Evolutionary conservation across 2,329 filamentous ascomycete species (phyloP).

Genomic region (Hypoxylon sp.): DNA sequence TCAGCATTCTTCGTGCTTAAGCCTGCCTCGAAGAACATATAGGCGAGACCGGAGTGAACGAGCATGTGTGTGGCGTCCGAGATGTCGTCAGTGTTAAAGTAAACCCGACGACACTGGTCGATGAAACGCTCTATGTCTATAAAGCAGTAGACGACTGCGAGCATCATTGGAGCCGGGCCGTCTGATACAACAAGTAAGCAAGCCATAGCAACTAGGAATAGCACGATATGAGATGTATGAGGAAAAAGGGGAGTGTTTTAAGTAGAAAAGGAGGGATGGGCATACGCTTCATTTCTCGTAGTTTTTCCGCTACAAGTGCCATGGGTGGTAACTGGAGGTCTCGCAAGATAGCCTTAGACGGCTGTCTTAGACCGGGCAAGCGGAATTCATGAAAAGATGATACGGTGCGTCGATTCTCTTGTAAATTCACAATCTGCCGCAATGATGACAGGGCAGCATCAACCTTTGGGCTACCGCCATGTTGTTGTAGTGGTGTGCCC

Average conservation of each 20-base stretch:
- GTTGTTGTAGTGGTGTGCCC: constrained; percentile 58
- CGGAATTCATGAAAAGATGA: constrained; percentile 33
- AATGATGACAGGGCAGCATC: constrained; percentile 64
- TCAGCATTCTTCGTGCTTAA: constrained; percentile 40
- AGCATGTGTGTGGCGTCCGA: constrained; percentile 62
- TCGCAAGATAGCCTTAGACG: constrained; percentile 60
- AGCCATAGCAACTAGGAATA: background rate
- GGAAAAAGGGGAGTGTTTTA: background rate
- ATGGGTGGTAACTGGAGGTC: constrained; percentile 68
- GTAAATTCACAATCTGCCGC: constrained; percentile 64
- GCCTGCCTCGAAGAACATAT: constrained; percentile 51
- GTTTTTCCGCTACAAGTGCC: constrained; percentile 60
- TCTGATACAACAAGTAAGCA: constrained; percentile 49
- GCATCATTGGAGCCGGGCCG: constrained; percentile 59
- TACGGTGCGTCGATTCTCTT: constrained; percentile 50
- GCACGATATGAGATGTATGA: background rate
- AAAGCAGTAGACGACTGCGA: constrained; percentile 63
- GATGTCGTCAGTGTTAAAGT: constrained; percentile 64
- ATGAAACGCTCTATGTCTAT: constrained; percentile 63
- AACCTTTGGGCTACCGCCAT: constrained; percentile 61
- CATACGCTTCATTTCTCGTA: constrained; percentile 62
- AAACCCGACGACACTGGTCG: constrained; percentile 61
- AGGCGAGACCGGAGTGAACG: constrained; percentile 49
- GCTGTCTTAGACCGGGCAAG: constrained; percentile 55
- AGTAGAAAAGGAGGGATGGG: background rate